A percentile compares a stretch with the other conserved stretches of the same genome.
Evolutionary conservation across 257 asterid species (phyloP).

Genomic region (Oldenlandia corymbosa): DNA sequence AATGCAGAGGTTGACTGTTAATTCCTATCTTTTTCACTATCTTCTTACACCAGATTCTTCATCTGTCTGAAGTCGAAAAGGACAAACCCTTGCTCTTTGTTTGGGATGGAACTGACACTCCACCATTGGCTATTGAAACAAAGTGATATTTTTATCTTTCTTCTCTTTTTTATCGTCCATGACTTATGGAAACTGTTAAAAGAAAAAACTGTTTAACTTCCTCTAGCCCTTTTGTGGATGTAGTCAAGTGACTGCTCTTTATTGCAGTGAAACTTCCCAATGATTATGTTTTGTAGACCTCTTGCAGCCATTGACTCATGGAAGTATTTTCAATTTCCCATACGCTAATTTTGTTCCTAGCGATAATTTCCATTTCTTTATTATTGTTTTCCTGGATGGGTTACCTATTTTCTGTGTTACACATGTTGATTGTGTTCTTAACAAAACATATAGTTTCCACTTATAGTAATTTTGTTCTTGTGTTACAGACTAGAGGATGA

Average conservation of each 20-base stretch:
- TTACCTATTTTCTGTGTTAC: too few species aligned
- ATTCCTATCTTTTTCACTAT: conserved; percentile 9
- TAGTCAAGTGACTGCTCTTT: not conserved
- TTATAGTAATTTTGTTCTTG: conserved; percentile 9
- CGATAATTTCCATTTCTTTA: too few species aligned
- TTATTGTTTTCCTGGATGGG: too few species aligned
- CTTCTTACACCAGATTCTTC: conserved; percentile 50
- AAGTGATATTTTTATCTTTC: conserved; percentile 40
- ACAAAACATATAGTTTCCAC: not conserved
- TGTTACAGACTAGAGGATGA: conserved; percentile 65
- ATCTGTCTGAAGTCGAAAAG: conserved; percentile 41
- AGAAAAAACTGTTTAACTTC: not conserved
- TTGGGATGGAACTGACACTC: conserved; percentile 94
- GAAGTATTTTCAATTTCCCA: too few species aligned
- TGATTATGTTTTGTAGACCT: not conserved
- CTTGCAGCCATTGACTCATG: not conserved
- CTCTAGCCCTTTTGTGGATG: too few species aligned
- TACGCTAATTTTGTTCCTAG: too few species aligned
- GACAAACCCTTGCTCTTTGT: conserved; percentile 60
- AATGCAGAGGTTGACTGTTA: not conserved
- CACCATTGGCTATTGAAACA: conserved; percentile 45
- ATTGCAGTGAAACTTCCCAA: not conserved
- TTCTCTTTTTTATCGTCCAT: not conserved
- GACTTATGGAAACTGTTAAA: too few species aligned
- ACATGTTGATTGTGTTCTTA: too few species aligned